Percentiles rank a stretch among this genome's conserved stretches.
Conservation (phyloP, 495 filamentous ascomycete species). For the Annulohypoxylon moriforme region DNA sequence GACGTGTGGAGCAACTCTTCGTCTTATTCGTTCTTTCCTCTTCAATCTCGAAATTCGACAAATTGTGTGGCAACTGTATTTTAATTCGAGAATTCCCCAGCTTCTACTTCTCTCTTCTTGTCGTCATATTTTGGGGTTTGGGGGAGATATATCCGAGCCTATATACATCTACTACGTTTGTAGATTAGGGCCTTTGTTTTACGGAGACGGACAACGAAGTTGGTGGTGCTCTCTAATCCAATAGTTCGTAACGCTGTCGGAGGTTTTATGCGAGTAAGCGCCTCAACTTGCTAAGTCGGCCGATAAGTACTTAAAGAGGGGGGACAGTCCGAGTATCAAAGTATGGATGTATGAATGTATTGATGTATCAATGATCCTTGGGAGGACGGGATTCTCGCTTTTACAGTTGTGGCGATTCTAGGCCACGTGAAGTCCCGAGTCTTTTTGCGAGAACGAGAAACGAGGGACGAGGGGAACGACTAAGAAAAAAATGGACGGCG, state of each 20-base stretch:
- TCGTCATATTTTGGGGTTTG: slow-evolving; percentile 1
- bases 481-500: slow-evolving; percentile 7
- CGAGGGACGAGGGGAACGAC: background rate
- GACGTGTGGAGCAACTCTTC: slow-evolving; percentile 39
- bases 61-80: slow-evolving; percentile 26
- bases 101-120: background rate
- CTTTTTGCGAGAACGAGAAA: background rate
- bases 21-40: no score
- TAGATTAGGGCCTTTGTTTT: slow-evolving; percentile 11
- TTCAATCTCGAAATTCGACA: slow-evolving; percentile 2
- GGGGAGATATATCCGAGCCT: slow-evolving; percentile 7
- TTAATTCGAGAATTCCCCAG: slow-evolving; percentile 24
- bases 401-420: slow-evolving; percentile 16
- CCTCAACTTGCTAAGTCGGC: slow-evolving; percentile 11
- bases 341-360: no score
- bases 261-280: slow-evolving; percentile 39
- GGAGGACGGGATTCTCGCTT: slow-evolving; percentile 10
- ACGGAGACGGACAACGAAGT: background rate
- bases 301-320: slow-evolving; percentile 13
- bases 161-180: slow-evolving; percentile 4
- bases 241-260: slow-evolving; percentile 2
- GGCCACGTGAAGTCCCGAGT: slow-evolving; percentile 18
- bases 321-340: slow-evolving; percentile 21
- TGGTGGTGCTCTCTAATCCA: slow-evolving; percentile 12
- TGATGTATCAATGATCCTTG: background rate